Evolutionary conservation across 2,329 filamentous ascomycete species (phyloP).

Genomic region (Neurospora sp.): DNA sequence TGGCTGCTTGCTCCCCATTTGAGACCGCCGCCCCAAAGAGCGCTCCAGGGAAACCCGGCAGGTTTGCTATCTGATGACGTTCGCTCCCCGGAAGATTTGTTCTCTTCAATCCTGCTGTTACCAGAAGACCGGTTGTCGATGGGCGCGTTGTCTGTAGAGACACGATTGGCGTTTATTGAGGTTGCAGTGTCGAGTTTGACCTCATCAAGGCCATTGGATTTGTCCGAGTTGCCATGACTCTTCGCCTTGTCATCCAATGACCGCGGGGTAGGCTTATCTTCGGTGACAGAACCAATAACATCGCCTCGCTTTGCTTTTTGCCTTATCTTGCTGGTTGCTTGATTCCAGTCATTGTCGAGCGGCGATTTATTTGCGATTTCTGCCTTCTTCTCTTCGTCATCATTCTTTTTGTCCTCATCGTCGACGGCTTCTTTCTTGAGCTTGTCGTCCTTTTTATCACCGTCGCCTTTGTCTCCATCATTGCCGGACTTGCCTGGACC

Average conservation of each 20-base stretch:
- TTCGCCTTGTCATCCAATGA: background rate
- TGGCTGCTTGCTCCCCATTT: background rate
- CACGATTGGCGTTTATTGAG: background rate
- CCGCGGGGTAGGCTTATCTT: background rate
- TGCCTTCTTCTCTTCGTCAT: constrained; percentile 21
- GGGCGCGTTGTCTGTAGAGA: background rate
- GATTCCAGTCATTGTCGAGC: constrained; percentile 33
- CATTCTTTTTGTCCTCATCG: constrained; percentile 25
- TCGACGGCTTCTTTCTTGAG: constrained; percentile 22
- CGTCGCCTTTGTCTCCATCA: constrained; percentile 27
- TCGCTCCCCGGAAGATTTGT: background rate
- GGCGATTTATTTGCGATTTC: constrained; percentile 30
- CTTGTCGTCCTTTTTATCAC: constrained; percentile 24
- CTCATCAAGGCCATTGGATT: background rate
- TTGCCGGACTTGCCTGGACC: constrained; percentile 23
- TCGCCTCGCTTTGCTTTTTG: background rate
- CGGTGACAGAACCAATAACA: background rate
- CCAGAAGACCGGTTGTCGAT: background rate
- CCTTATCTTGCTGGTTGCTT: background rate
- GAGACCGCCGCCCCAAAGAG: background rate
- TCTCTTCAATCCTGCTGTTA: background rate
- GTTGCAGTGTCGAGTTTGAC: background rate
- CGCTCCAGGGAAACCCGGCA: background rate
- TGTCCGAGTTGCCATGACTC: background rate
- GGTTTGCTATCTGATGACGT: background rate